Evolutionary conservation across 768 basidiomycete species (phyloP).

Genomic region (Naganishia vishniacii): DNA sequence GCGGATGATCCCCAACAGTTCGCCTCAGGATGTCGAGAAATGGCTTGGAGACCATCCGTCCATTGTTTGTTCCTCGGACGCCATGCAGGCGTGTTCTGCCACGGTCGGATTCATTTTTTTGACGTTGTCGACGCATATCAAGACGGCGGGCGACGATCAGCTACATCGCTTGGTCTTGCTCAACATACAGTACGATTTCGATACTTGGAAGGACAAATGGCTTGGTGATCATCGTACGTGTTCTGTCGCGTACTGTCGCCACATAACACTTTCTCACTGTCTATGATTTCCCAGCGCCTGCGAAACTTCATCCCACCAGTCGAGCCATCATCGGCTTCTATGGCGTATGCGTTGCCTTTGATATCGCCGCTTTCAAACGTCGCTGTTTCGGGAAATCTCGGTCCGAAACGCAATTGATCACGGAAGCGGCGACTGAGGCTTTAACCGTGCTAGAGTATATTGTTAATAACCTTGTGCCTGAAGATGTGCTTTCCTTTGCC

Average conservation of each 20-base stretch:
- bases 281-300: background rate
- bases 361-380: slow-evolving; percentile 27
- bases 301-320: slow-evolving; percentile 24
- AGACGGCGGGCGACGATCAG: slow-evolving; percentile 13
- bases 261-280: background rate
- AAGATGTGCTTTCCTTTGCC: slow-evolving; percentile 24
- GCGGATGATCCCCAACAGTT: slow-evolving; percentile 25
- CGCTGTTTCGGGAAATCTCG: slow-evolving; percentile 1
- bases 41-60: slow-evolving; percentile 26
- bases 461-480: slow-evolving; percentile 26
- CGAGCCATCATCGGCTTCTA: slow-evolving; percentile 28
- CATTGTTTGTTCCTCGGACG: slow-evolving; percentile 27
- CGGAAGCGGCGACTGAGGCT: slow-evolving; percentile 20
- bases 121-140: background rate
- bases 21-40: background rate
- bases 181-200: slow-evolving; percentile 18
- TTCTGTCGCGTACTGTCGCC: no score
- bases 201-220: slow-evolving; percentile 23
- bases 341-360: slow-evolving; percentile 18
- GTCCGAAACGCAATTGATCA: background rate
- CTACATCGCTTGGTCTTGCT: slow-evolving; percentile 18
- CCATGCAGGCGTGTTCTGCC: slow-evolving; percentile 28
- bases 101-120: slow-evolving; percentile 7
- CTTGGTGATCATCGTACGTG: slow-evolving; percentile 23
- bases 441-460: slow-evolving; percentile 27